Percentiles rank a stretch among this genome's conserved stretches.
These are phyloP conservation scores for Podila epigama DNA, from an alignment of 192 early-diverging fungal genomes.

Conservation along the genomic window DNA sequence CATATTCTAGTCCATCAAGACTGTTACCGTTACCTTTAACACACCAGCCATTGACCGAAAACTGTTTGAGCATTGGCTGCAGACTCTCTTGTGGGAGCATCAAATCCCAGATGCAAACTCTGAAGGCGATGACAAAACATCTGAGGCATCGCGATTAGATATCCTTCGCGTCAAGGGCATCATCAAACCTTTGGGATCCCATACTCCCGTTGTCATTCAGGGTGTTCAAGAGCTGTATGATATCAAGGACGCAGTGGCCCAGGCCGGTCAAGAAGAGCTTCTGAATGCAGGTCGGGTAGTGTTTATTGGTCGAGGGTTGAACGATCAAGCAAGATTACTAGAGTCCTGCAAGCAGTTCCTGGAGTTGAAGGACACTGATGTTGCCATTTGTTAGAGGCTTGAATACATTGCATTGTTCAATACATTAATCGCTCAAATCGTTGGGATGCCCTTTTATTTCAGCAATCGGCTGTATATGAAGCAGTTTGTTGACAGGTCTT, in stretches of 20 bases:
- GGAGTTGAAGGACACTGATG: conserved; percentile 9
- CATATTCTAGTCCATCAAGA: conserved; percentile 67
- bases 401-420: not conserved
- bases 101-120: conserved; percentile 48
- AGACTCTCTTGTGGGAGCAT: conserved; percentile 71
- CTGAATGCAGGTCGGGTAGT: conserved; percentile 37
- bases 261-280: conserved; percentile 14
- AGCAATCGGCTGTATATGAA: no score
- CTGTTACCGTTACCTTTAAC: conserved; percentile 52
- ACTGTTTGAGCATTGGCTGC: conserved; percentile 74
- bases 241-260: conserved; percentile 26
- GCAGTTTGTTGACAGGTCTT: no score
- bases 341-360: conserved; percentile 25
- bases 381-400: conserved; percentile 9
- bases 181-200: conserved; percentile 46
- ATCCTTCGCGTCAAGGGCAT: conserved; percentile 69
- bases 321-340: conserved; percentile 13
- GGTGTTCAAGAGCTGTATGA: conserved; percentile 74
- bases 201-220: conserved; percentile 58
- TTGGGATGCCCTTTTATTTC: no score
- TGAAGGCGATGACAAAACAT: not conserved
- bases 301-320: conserved; percentile 51
- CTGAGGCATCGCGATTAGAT: conserved; percentile 30
- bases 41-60: conserved; percentile 58
- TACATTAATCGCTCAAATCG: no score